A percentile compares a stretch with the other conserved stretches of the same genome.
Conservation (phyloP, 2,329 filamentous ascomycete species). For the Trichoderma afroharzianum region DNA sequence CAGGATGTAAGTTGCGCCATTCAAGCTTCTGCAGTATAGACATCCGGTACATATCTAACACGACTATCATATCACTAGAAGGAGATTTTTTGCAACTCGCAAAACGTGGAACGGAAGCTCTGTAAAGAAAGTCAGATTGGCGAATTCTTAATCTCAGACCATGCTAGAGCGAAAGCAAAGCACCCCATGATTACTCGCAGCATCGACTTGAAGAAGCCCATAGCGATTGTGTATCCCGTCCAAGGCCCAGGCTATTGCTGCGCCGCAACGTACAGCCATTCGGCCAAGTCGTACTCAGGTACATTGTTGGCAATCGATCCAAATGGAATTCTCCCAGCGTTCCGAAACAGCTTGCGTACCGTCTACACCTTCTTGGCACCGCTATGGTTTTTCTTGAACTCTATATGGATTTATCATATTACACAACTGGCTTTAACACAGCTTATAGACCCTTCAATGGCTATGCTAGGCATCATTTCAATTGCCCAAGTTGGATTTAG, state of each 20-base stretch:
- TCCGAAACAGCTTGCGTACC: background rate
- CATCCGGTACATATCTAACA: background rate
- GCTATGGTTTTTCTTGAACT: background rate
- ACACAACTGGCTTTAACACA: background rate
- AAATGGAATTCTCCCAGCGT: background rate
- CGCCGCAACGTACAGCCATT: background rate
- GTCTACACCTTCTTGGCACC: background rate
- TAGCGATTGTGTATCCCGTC: background rate
- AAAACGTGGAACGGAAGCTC: background rate
- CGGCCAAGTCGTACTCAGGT: background rate
- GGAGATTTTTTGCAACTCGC: background rate
- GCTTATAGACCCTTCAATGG: background rate
- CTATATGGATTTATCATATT: background rate
- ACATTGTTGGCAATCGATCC: background rate
- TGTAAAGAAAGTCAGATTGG: background rate
- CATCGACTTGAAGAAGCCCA: background rate
- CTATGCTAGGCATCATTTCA: background rate
- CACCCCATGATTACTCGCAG: background rate
- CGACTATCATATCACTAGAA: background rate
- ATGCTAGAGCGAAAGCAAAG: background rate
- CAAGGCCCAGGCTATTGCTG: background rate
- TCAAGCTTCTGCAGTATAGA: background rate
- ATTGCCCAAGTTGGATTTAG: background rate
- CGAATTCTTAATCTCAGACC: background rate
- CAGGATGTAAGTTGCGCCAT: background rate